A percentile compares a stretch with the other conserved stretches of the same genome.
These are phyloP conservation scores for Ambrosia artemisiifolia DNA, from an alignment of 129 eudicot genomes.

Conservation along the genomic window DNA sequence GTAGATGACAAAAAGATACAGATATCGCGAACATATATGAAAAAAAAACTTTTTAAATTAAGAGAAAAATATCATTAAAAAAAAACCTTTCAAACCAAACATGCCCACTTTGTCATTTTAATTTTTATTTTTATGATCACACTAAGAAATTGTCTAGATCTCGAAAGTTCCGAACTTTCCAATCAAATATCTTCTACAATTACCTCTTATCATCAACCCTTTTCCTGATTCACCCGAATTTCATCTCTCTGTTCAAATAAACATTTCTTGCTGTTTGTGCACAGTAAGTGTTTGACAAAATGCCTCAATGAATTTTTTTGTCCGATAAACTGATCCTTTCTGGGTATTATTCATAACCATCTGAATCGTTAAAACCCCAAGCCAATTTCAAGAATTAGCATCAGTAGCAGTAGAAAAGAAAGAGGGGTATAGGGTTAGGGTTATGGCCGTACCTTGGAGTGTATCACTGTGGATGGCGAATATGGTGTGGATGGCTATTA, in stretches of 20 bases:
- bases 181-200: slow-evolving; percentile 6
- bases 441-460: slow-evolving; percentile 75
- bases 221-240: too few relatives aligned
- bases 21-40: too few relatives aligned
- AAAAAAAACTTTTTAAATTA: too few relatives aligned
- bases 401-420: not conserved
- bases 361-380: not conserved
- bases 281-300: slow-evolving; percentile 3
- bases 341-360: slow-evolving; percentile 18
- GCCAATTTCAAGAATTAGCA: not conserved
- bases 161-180: slow-evolving; percentile 5
- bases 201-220: not conserved
- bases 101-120: too few relatives aligned
- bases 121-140: slow-evolving; percentile 6
- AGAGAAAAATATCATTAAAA: too few relatives aligned
- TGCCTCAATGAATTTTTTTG: not conserved
- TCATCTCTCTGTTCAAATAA: not conserved
- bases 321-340: not conserved
- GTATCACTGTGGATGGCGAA: slow-evolving; percentile 51
- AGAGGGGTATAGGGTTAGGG: not conserved
- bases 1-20: too few relatives aligned
- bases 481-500: slow-evolving; percentile 59
- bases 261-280: not conserved
- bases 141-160: slow-evolving; percentile 17
- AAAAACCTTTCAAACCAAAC: too few relatives aligned